phyloP scores from a whole-genome alignment of 768 basidiomycete genomes.

The Artomyces pyxidatus region DNA sequence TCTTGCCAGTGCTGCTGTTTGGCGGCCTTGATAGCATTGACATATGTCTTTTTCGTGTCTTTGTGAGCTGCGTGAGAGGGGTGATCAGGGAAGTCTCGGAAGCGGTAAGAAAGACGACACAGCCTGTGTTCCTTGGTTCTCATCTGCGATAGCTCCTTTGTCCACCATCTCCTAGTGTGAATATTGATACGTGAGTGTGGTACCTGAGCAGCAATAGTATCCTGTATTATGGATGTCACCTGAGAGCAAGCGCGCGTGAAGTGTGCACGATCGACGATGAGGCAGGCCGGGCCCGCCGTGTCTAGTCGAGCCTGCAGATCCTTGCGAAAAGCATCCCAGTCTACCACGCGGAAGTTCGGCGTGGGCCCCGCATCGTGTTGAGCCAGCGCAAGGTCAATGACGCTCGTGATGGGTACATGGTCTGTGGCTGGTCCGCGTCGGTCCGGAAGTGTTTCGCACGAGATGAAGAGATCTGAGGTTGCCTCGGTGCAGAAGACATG shows the following conservation, averaged over 20 bases:
- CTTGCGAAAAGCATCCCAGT: neutral
- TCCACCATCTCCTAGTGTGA: slow-evolving; percentile 1
- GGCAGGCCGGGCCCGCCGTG: neutral
- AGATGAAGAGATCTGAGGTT: neutral
- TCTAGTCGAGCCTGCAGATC: neutral
- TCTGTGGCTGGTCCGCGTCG: neutral
- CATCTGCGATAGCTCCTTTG: neutral
- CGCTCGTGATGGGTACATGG: neutral
- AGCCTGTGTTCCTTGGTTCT: neutral
- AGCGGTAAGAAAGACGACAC: neutral
- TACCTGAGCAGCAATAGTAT: neutral
- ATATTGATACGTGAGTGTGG: neutral
- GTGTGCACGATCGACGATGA: neutral
- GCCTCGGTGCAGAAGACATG: neutral
- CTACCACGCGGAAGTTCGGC: neutral
- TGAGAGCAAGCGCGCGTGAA: neutral
- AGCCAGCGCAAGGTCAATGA: neutral
- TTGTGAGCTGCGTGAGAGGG: neutral
- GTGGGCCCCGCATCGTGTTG: neutral
- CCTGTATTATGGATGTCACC: neutral
- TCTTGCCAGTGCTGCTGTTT: slow-evolving; percentile 21
- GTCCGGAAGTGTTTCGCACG: neutral
- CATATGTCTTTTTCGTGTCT: slow-evolving; percentile 3
- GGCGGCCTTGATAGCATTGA: slow-evolving; percentile 7
- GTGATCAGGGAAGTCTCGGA: neutral